Conservation (phyloP, 2,329 filamentous ascomycete species). For the Fusarium anguioides region DNA sequence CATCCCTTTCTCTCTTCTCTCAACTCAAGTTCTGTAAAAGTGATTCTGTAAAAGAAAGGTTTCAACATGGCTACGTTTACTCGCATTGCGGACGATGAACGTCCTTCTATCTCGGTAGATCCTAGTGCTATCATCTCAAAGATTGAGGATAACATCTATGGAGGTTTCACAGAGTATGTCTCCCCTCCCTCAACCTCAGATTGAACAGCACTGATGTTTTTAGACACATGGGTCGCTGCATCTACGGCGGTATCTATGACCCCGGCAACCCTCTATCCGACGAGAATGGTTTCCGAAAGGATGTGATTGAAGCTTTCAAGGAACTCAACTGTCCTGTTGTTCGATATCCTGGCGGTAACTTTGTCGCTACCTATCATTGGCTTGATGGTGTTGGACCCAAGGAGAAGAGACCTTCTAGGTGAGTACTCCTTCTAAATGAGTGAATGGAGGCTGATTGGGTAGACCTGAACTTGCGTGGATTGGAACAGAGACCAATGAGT, state of each 20-base stretch:
- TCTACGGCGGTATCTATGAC: slow-evolving; percentile 88
- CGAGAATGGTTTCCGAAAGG: slow-evolving; percentile 78
- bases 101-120: slow-evolving; percentile 73
- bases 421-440: neutral
- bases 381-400: slow-evolving; percentile 81
- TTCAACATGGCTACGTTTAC: slow-evolving; percentile 78
- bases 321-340: slow-evolving; percentile 82
- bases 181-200: slow-evolving; percentile 10
- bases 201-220: neutral
- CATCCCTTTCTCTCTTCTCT: neutral
- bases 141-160: slow-evolving; percentile 85
- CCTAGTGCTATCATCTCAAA: slow-evolving; percentile 73
- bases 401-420: slow-evolving; percentile 69
- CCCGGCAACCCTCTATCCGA: slow-evolving; percentile 79
- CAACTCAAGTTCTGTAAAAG: neutral
- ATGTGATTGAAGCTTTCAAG: slow-evolving; percentile 78
- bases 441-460: neutral
- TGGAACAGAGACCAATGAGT: slow-evolving; percentile 79
- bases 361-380: slow-evolving; percentile 88
- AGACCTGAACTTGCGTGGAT: slow-evolving; percentile 81
- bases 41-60: too few relatives aligned
- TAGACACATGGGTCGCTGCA: slow-evolving; percentile 89
- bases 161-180: slow-evolving; percentile 82
- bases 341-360: slow-evolving; percentile 86
- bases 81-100: slow-evolving; percentile 69